These are phyloP conservation scores for Coleophoma cylindrospora DNA, from an alignment of 2,329 filamentous ascomycete genomes.

Conservation along the genomic window DNA sequence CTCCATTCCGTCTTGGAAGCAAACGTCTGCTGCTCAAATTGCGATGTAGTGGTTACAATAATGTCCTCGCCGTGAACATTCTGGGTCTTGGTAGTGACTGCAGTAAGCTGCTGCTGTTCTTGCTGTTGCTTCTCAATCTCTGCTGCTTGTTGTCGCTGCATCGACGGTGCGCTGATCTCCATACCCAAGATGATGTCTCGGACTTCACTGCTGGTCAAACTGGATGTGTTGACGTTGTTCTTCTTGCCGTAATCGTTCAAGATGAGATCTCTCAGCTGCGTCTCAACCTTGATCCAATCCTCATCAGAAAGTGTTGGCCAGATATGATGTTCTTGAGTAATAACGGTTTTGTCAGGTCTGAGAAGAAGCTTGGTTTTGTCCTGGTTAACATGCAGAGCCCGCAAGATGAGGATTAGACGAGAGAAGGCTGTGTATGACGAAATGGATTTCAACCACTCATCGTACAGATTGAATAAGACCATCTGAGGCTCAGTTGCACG, in stretches of 20 bases:
- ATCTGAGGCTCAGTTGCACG: constrained; percentile 98
- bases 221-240: constrained; percentile 98
- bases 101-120: constrained; percentile 92
- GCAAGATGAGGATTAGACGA: constrained; percentile 84
- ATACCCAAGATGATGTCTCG: constrained; percentile 98
- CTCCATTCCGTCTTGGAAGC: constrained; percentile 99
- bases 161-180: constrained; percentile 96
- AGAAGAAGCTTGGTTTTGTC: constrained; percentile 97
- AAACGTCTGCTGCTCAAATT: constrained; percentile 96
- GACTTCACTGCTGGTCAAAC: constrained; percentile 93
- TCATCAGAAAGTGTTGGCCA: constrained; percentile 94
- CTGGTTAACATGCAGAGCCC: constrained; percentile 93
- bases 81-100: constrained; percentile 96
- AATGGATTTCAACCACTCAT: constrained; percentile 98
- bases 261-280: constrained; percentile 89
- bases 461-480: constrained; percentile 98
- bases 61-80: constrained; percentile 97
- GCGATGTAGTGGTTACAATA: constrained; percentile 94
- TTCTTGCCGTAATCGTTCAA: constrained; percentile 99
- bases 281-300: constrained; percentile 99
- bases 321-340: constrained; percentile 98
- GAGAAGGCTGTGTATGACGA: constrained; percentile 99
- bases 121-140: constrained; percentile 99
- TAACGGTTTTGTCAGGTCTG: constrained; percentile 94
- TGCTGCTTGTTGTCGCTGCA: constrained; percentile 96